Base-by-base conservation (phyloP, 2,329 filamentous ascomycete genomes). In the Shiraia sp. region DNA sequence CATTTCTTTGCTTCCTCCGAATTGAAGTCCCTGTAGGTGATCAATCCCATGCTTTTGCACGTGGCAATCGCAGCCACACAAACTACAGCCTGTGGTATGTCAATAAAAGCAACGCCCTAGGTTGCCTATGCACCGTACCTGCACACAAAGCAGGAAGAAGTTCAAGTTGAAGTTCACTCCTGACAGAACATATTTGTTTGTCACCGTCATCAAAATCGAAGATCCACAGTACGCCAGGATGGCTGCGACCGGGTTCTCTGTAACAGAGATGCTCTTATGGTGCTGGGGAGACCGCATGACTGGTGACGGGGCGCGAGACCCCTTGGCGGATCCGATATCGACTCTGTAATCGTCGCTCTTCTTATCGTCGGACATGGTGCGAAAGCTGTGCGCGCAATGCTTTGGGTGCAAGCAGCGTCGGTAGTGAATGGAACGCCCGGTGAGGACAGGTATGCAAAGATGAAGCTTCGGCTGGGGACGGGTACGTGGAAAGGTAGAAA, bases 171-270 rank as follows among this genome's bases (percentile, higher is more conserved):
- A 99, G 55, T 86, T 82, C 36, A 81, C 79, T 47, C 93, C 93
- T 6, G 90, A 96, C 32, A 99, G 83, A 50, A 96, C 91, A 71
- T 95, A 99, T 79, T 99, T 99, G 77, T 99, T 99, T 71, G 95
- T 93, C n/a, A 96, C 88, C 6, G 93, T 99, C 93, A 99, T 99
- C 71, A 92, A 82, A 67, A 99, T 99, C n/a, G 91, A 96, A 38
- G 92, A 89, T 62, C 87, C 78, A 72, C 93, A 99, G 78, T 99
- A 99, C 34, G 88, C 83, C 53, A 95, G 67, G 59, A 99, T 88
- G 15, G 92, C 90, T 33, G 93, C 69, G 32, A 82, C 76, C 12
- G 90, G 88, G 71, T 83, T 93, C 73, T 90, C 89, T 61, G 85
- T 80, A 49, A 90, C 29, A 13, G 61, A 52, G 6, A 33, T n/a